These are phyloP conservation scores for Pezicula radicicola DNA, from an alignment of 2,329 filamentous ascomycete genomes.

Conservation along the genomic window DNA sequence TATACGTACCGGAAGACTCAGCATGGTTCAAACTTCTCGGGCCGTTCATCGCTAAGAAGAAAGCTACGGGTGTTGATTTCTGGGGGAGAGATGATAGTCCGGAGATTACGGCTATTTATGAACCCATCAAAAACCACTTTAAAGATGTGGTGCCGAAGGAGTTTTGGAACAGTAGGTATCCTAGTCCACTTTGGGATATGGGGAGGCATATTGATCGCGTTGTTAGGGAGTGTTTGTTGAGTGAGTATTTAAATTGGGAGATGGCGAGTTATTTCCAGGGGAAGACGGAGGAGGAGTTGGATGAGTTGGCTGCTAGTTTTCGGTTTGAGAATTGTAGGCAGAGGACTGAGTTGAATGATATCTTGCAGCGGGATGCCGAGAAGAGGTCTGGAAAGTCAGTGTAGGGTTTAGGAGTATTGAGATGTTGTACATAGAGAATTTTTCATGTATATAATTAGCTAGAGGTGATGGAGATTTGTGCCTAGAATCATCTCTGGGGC, in stretches of 20 bases:
- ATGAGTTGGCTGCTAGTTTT: conserved; percentile 44
- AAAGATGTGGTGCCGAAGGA: conserved; percentile 40
- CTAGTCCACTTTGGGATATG: conserved; percentile 44
- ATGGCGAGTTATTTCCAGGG: conserved; percentile 52
- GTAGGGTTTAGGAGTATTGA: neutral
- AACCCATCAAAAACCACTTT: conserved; percentile 37
- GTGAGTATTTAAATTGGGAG: conserved; percentile 49
- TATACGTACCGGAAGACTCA: conserved; percentile 42
- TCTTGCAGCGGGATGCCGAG: conserved; percentile 41
- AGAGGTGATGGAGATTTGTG: too few species aligned
- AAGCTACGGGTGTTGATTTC: conserved; percentile 47
- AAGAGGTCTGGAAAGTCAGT: neutral
- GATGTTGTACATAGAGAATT: neutral
- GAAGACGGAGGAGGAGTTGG: conserved; percentile 48
- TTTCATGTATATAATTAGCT: too few species aligned
- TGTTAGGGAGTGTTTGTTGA: conserved; percentile 45
- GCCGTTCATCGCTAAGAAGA: conserved; percentile 54
- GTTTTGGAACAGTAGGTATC: conserved; percentile 42
- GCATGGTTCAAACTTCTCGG: conserved; percentile 48
- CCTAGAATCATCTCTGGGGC: too few species aligned
- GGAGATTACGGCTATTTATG: conserved; percentile 29
- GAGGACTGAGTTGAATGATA: conserved; percentile 44
- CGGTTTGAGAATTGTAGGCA: conserved; percentile 48
- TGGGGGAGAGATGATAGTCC: conserved; percentile 50
- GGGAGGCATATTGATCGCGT: conserved; percentile 43